phyloP scores from a whole-genome alignment of 352 stramenopile genomes.

The Stramenopiles sp. region DNA sequence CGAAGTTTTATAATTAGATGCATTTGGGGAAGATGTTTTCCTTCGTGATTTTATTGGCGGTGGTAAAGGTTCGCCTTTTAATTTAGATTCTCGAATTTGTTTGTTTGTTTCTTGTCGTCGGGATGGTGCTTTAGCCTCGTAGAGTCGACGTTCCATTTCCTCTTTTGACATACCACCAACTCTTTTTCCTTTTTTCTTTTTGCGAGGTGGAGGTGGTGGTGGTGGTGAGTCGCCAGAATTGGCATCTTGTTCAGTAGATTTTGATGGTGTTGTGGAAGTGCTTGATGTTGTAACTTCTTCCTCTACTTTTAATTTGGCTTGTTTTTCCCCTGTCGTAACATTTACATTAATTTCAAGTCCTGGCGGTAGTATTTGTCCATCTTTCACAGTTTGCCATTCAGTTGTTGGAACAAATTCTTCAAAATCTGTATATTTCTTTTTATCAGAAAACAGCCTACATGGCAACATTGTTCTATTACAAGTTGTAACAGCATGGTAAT shows the following conservation, averaged over 20 bases:
- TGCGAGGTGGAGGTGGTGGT: conserved; percentile 2
- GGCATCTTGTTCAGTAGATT: neutral
- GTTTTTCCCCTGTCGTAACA: neutral
- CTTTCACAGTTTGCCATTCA: conserved; percentile 3
- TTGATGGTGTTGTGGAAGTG: neutral
- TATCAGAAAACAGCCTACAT: neutral
- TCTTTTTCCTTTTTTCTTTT: neutral
- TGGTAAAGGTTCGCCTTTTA: neutral
- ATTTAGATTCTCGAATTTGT: neutral
- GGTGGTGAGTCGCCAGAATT: neutral
- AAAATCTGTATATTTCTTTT: neutral
- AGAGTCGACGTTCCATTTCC: neutral
- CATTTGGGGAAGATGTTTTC: neutral
- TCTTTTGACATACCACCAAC: neutral
- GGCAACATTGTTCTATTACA: neutral
- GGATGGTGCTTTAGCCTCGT: neutral
- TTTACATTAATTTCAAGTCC: neutral
- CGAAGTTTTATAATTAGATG: too few species aligned
- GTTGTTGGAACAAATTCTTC: neutral
- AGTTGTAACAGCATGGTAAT: too few species aligned
- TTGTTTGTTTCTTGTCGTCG: neutral
- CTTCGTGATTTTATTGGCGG: neutral
- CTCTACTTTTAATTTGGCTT: neutral
- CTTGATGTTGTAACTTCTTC: neutral
- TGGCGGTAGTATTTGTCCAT: neutral